Evolutionary conservation across 2,329 filamentous ascomycete genomes (phyloP).

Genomic region (Chrysoporthe austroafricana): DNA sequence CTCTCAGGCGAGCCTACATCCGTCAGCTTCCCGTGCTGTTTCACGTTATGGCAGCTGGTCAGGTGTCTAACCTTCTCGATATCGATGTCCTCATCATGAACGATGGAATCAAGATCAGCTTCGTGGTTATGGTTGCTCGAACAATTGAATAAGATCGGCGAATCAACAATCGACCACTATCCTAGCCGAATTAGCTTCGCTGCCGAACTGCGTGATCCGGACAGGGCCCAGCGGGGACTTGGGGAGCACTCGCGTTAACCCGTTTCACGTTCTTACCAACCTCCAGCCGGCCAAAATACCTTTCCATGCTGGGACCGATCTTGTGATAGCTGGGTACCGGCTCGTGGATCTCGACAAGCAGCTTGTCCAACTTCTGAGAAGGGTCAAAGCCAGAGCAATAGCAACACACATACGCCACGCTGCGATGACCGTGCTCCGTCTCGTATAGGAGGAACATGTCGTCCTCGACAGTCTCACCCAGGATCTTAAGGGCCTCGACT

Average conservation of each 20-base stretch:
- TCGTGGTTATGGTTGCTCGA: conserved; percentile 43
- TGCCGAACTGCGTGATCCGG: background rate
- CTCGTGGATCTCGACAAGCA: conserved; percentile 53
- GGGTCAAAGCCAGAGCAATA: conserved; percentile 58
- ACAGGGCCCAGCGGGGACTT: background rate
- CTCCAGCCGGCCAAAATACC: conserved; percentile 52
- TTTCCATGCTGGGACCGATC: conserved; percentile 59
- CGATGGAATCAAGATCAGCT: conserved; percentile 35
- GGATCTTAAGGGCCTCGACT: conserved; percentile 41
- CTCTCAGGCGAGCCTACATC: conserved; percentile 43
- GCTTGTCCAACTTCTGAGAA: conserved; percentile 51
- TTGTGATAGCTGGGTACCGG: conserved; percentile 59
- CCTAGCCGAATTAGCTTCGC: conserved; percentile 10
- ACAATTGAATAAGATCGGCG: conserved; percentile 46
- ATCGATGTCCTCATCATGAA: conserved; percentile 44
- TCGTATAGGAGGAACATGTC: conserved; percentile 56
- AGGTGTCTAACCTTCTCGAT: conserved; percentile 39
- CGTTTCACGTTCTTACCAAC: conserved; percentile 54
- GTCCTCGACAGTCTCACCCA: conserved; percentile 59
- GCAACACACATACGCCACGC: conserved; percentile 55
- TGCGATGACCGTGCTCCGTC: conserved; percentile 46
- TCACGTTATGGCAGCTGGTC: too few relatives aligned
- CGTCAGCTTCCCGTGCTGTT: background rate
- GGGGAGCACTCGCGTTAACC: conserved; percentile 47
- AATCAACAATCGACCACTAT: conserved; percentile 55